Conservation (phyloP, 805 yeast species). For the Limtongia smithiae region DNA sequence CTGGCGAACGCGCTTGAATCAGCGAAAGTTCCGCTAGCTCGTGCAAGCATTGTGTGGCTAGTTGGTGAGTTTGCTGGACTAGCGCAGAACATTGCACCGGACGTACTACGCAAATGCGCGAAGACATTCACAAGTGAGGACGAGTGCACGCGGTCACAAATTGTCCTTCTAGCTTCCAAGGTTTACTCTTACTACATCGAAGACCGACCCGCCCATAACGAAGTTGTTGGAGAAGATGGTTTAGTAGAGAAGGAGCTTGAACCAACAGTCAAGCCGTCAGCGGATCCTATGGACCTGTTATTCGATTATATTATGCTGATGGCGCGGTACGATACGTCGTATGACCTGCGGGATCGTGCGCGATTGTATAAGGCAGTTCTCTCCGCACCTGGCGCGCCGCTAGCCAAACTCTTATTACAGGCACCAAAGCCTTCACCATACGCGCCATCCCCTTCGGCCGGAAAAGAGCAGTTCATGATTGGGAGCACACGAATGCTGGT, state of each 20-base stretch:
- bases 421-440: constrained; percentile 70
- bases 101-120: constrained; percentile 60
- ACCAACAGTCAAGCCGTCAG: constrained; percentile 32
- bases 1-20: constrained; percentile 34
- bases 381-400: constrained; percentile 49
- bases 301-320: constrained; percentile 60
- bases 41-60: constrained; percentile 84
- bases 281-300: constrained; percentile 45
- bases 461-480: constrained; percentile 28
- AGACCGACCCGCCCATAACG: constrained; percentile 35
- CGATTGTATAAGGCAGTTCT: constrained; percentile 65
- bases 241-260: constrained; percentile 17
- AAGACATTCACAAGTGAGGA: constrained; percentile 52
- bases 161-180: constrained; percentile 71
- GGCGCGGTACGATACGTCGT: constrained; percentile 67
- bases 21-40: constrained; percentile 46
- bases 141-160: constrained; percentile 63
- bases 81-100: constrained; percentile 59
- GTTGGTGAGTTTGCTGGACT: constrained; percentile 72
- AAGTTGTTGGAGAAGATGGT: constrained; percentile 11
- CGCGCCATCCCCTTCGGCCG: constrained; percentile 28
- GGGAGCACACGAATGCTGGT: constrained; percentile 32
- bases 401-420: constrained; percentile 68
- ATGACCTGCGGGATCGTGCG: constrained; percentile 82
- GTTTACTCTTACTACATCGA: constrained; percentile 56